These are phyloP conservation scores for Blastomyces percursus DNA, from an alignment of 2,329 filamentous ascomycete genomes.

Conservation along the genomic window DNA sequence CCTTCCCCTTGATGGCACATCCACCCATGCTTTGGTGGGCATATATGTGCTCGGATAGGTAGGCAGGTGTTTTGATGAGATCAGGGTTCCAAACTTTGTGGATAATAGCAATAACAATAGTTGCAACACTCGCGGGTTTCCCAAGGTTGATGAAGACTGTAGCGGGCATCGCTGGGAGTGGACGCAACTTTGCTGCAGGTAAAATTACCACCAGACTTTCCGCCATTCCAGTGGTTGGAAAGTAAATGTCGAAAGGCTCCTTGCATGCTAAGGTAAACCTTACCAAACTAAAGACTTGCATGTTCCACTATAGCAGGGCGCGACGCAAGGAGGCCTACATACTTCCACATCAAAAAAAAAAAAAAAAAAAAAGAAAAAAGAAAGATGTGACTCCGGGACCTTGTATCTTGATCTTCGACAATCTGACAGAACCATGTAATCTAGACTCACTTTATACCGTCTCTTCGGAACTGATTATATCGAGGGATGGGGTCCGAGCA, in stretches of 20 bases:
- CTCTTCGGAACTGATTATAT: neutral
- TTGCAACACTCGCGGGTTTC: neutral
- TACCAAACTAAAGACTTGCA: neutral
- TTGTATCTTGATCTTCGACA: neutral
- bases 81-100: neutral
- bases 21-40: neutral
- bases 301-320: conserved; percentile 1
- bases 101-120: conserved; percentile 1
- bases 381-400: neutral
- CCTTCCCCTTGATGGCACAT: neutral
- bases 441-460: neutral
- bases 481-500: neutral
- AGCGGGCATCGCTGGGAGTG: neutral
- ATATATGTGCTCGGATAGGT: neutral
- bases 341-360: neutral
- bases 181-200: conserved; percentile 3
- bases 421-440: neutral
- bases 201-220: neutral
- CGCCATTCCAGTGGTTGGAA: conserved; percentile 2
- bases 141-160: neutral
- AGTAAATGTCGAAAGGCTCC: neutral
- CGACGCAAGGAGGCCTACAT: neutral
- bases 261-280: conserved; percentile 4
- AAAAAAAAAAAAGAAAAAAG: neutral
- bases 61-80: neutral